Base-by-base conservation (phyloP, 805 yeast species). In the Cyberlindnera mrakii region DNA sequence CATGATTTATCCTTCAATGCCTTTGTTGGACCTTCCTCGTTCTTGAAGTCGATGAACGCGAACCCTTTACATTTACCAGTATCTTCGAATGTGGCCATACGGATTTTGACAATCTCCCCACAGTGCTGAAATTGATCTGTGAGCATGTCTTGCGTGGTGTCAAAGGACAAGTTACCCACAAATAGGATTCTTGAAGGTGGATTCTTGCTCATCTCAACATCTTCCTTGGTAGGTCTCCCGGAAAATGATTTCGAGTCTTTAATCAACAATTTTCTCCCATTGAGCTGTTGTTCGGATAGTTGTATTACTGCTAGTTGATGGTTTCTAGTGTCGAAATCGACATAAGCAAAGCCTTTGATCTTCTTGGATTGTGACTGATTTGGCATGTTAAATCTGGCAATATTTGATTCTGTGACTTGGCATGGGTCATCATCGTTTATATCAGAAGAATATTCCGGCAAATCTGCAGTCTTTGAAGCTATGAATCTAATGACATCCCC, bases 71-170 rank as follows among this genome's bases (percentile, higher is more conserved):
- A 91, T 60, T 90, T 91, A 1, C 97, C 98, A 40, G 85, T 70
- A 60, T 91, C 99, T 65, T 93, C 89, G 65, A 91, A 91, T n/a
- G 99, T 90, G 4, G 98, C 98, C 95, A 90, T 91, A 63, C 99
- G 77, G 42, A 91, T 78, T 51, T 78, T 78, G 25, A 71, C 66
- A 46, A 95, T 91, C 49, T 85, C 89, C 33, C 98, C 97, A 66
- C 96, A 89, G 56, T 84, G 91, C 63, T 84, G 83, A 70, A 91
- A 91, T 49, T 86, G 96, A 53, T 79, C 83, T 50, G 78, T 80
- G 35, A 91, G 67, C 49, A 80, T 64, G 27, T 85, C 95, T 47
- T 84, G 80, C 1, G 95, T 85, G 9, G 97, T 86, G 59, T 90
- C 97, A 58, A 88, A 93, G 0, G 97, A 82, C 36, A 93, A 69